Evolutionary conservation across 306 rosid species (phyloP).

Genomic region (Prunus armeniaca): DNA sequence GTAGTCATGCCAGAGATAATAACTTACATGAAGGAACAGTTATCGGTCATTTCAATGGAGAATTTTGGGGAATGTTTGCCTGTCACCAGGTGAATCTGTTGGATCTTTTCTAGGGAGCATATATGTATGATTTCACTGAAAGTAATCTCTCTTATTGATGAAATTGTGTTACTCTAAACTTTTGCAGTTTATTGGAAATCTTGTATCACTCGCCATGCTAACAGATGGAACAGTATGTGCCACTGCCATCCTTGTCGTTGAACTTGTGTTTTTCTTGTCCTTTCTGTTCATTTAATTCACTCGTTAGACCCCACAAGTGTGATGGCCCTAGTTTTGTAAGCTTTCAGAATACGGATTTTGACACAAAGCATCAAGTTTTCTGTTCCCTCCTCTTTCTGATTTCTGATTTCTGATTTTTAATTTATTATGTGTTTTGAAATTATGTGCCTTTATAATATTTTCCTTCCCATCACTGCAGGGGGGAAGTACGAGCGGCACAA

Average conservation of each 20-base stretch:
- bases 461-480: constrained; percentile 48
- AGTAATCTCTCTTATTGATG: not conserved
- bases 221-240: constrained; percentile 58
- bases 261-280: constrained; percentile 20
- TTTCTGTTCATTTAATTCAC: not conserved
- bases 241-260: constrained; percentile 9
- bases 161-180: constrained; percentile 1
- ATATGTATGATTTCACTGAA: not conserved
- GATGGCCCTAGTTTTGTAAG: not conserved
- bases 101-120: not conserved
- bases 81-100: constrained; percentile 64
- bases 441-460: constrained; percentile 12
- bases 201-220: constrained; percentile 67
- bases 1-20: constrained; percentile 60
- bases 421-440: not conserved
- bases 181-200: constrained; percentile 90
- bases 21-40: constrained; percentile 72
- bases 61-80: constrained; percentile 84
- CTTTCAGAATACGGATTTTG: too few relatives aligned
- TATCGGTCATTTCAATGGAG: constrained; percentile 92
- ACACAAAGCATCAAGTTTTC: too few relatives aligned
- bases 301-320: not conserved
- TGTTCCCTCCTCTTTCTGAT: not conserved
- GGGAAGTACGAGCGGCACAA: constrained; percentile 59
- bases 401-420: not conserved